phyloP scores from a whole-genome alignment of 495 filamentous ascomycete genomes.

The Xanthoparmelia taractica region DNA sequence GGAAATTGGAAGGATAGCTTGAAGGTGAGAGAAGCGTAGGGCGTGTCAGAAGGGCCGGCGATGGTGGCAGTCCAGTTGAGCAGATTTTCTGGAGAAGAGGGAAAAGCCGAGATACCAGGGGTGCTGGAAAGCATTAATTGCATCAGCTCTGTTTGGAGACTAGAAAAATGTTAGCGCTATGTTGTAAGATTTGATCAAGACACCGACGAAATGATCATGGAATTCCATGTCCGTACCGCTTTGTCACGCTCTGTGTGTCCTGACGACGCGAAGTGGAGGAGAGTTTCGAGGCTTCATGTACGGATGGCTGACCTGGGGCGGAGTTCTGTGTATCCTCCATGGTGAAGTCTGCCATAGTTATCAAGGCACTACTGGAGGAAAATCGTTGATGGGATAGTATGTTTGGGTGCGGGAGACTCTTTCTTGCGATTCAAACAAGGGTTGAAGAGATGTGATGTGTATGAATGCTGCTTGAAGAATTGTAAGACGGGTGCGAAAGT shows the following conservation, averaged over 20 bases:
- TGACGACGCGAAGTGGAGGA: conserved; percentile 45
- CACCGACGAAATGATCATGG: background rate
- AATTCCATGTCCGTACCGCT: conserved; percentile 49
- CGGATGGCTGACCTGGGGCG: conserved; percentile 49
- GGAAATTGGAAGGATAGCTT: conserved; percentile 92
- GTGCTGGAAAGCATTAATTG: conserved; percentile 91
- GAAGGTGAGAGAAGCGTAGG: conserved; percentile 81
- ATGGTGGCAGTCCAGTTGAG: conserved; percentile 90
- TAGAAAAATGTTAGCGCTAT: conserved; percentile 32
- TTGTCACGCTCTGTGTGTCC: conserved; percentile 68
- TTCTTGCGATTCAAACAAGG: background rate
- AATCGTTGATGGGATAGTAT: no score
- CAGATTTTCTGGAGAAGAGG: conserved; percentile 81
- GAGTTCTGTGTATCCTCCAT: conserved; percentile 70
- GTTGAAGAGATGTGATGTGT: conserved; percentile 1
- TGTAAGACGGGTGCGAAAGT: background rate
- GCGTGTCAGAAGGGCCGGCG: conserved; percentile 81
- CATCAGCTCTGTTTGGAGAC: conserved; percentile 95
- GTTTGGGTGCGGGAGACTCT: background rate
- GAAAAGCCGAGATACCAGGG: conserved; percentile 92
- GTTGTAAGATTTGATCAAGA: background rate
- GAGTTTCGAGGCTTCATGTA: conserved; percentile 51
- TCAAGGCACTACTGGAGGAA: background rate
- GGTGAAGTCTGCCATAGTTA: conserved; percentile 49
- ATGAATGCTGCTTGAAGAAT: background rate